Evolutionary conservation across 805 yeast genomes (phyloP).

Genomic region (Starmerella potacharoeniae): DNA sequence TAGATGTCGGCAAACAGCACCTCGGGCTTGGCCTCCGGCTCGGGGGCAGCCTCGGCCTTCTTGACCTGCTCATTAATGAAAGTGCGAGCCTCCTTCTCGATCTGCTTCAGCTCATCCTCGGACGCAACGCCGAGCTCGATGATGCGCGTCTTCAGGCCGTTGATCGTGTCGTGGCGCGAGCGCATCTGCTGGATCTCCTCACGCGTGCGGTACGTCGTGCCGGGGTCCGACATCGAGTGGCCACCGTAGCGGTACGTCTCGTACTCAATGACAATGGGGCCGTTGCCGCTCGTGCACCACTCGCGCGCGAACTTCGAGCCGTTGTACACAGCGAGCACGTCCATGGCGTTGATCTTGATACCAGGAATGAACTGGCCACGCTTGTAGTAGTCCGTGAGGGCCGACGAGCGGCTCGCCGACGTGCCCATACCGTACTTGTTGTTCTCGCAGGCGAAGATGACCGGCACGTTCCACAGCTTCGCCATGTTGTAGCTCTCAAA

Average conservation of each 20-base stretch:
- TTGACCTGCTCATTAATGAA: constrained; percentile 91
- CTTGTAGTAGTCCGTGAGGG: constrained; percentile 91
- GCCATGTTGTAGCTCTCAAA: constrained; percentile 98
- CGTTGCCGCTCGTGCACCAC: constrained; percentile 87
- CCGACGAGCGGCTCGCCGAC: constrained; percentile 91
- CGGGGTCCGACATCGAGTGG: constrained; percentile 99
- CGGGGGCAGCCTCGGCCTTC: constrained; percentile 84
- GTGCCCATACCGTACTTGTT: constrained; percentile 99
- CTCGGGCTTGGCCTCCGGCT: constrained; percentile 92
- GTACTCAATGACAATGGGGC: constrained; percentile 91
- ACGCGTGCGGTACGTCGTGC: constrained; percentile 99
- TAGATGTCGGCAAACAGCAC: constrained; percentile 94
- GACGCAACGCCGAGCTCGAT: constrained; percentile 75
- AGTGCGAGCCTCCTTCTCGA: constrained; percentile 93
- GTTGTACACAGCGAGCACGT: constrained; percentile 84
- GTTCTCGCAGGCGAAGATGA: constrained; percentile 92
- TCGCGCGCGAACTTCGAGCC: constrained; percentile 96
- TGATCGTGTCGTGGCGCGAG: constrained; percentile 94
- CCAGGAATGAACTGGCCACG: constrained; percentile 99
- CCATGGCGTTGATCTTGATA: constrained; percentile 97
- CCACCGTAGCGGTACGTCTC: constrained; percentile 99
- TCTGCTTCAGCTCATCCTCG: constrained; percentile 87
- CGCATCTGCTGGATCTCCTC: constrained; percentile 99
- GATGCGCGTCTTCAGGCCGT: constrained; percentile 82
- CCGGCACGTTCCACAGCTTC: constrained; percentile 93